phyloP scores from a whole-genome alignment of 768 basidiomycete species.

The Sporobolomyces phaffii region DNA sequence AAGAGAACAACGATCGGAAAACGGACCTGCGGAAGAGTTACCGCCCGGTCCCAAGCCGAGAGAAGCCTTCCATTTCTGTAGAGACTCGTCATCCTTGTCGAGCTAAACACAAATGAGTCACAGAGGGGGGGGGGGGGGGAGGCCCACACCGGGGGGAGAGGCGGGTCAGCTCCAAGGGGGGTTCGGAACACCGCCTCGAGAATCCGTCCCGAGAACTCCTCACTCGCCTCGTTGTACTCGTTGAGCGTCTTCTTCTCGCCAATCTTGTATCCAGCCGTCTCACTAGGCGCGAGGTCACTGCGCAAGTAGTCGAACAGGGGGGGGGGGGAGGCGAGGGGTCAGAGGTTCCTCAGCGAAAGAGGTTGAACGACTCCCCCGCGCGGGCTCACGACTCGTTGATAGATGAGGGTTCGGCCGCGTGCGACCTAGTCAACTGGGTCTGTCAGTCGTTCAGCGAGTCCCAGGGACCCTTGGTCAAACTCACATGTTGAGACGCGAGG shows the following conservation, averaged over 20 bases:
- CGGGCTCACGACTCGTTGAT: slow-evolving; percentile 20
- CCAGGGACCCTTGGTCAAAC: too few species aligned
- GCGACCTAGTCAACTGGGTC: too few species aligned
- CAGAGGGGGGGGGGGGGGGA: not conserved
- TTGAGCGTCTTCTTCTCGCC: slow-evolving; percentile 16
- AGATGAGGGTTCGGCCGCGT: slow-evolving; percentile 25
- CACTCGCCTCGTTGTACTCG: slow-evolving; percentile 27
- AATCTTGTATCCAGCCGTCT: slow-evolving; percentile 34
- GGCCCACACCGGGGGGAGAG: too few species aligned
- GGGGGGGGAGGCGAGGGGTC: too few species aligned
- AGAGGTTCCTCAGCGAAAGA: not conserved
- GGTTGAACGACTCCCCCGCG: too few species aligned
- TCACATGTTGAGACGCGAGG: too few species aligned
- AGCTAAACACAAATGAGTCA: slow-evolving; percentile 49
- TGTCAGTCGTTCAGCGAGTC: too few species aligned
- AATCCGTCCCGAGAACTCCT: too few species aligned
- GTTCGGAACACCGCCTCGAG: too few species aligned
- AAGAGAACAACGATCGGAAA: not conserved
- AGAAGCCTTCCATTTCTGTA: slow-evolving; percentile 91
- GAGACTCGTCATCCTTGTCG: slow-evolving; percentile 84
- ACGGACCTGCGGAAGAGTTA: not conserved
- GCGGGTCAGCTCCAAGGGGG: too few species aligned
- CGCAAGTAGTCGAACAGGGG: too few species aligned
- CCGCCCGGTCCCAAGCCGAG: slow-evolving; percentile 60
- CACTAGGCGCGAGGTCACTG: slow-evolving; percentile 30